These are phyloP conservation scores for Phytopythium oedochilum DNA, from an alignment of 352 stramenopile species.

Conservation along the genomic window DNA sequence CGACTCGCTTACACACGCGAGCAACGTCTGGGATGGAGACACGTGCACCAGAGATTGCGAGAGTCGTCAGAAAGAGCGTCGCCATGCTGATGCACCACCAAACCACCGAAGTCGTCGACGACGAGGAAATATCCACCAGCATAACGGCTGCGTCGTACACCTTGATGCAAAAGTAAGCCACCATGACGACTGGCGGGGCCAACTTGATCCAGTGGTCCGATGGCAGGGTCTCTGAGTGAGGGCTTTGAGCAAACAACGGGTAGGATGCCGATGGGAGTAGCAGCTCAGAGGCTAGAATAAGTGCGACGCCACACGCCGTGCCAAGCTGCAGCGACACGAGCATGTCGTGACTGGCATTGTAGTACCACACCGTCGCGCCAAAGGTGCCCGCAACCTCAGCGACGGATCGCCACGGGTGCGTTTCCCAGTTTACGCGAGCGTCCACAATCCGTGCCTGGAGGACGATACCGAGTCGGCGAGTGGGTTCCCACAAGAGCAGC, in stretches of 20 bases:
- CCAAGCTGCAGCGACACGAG: constrained; percentile 68
- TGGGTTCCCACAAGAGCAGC: constrained; percentile 63
- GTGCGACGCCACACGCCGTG: constrained; percentile 47
- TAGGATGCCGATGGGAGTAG: constrained; percentile 12
- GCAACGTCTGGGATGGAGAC: constrained; percentile 31
- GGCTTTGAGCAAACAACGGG: constrained; percentile 14
- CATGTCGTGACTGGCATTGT: constrained; percentile 52
- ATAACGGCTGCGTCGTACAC: constrained; percentile 39
- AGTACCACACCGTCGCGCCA: constrained; percentile 48
- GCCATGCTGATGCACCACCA: constrained; percentile 39
- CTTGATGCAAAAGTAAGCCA: constrained; percentile 56
- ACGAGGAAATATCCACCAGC: constrained; percentile 34
- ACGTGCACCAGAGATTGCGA: constrained; percentile 41
- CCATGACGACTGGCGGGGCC: constrained; percentile 54
- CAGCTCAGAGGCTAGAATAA: constrained; percentile 58
- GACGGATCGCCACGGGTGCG: constrained; percentile 51
- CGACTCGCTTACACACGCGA: constrained; percentile 19
- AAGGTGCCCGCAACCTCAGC: constrained; percentile 53
- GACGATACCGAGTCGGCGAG: constrained; percentile 46
- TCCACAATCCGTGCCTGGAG: constrained; percentile 72
- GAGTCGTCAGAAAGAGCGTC: constrained; percentile 36
- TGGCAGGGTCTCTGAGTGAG: constrained; percentile 33
- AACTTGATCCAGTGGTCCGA: constrained; percentile 80
- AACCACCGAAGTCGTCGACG: constrained; percentile 31
- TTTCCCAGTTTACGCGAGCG: constrained; percentile 62